Evolutionary conservation across 192 early-diverging fungal genomes (phyloP).

Genomic region (Gonapodya prolifera): DNA sequence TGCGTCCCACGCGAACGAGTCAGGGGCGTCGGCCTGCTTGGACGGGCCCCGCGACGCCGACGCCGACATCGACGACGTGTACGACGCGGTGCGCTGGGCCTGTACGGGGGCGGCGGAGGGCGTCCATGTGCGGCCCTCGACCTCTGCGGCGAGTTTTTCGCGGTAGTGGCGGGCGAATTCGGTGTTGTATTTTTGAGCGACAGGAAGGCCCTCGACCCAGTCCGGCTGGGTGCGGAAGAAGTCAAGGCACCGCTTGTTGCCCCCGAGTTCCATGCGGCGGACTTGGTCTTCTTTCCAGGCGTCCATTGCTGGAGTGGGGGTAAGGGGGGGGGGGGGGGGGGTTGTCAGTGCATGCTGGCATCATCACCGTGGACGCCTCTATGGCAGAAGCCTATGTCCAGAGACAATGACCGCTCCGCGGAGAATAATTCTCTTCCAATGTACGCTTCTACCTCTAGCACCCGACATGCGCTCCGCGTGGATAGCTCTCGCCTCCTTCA

Average conservation of each 20-base stretch:
- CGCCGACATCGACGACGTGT: not conserved
- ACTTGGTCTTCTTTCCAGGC: conserved; percentile 91
- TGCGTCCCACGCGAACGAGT: not conserved
- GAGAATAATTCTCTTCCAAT: no score
- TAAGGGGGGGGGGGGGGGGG: no score
- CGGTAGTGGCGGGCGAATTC: conserved; percentile 75
- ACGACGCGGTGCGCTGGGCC: not conserved
- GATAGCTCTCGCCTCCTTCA: no score
- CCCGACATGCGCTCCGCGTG: no score
- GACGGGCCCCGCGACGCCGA: not conserved
- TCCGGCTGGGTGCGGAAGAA: conserved; percentile 78
- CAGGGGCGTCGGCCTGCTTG: not conserved
- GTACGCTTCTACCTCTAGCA: no score
- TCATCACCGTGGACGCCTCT: no score
- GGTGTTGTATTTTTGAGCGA: conserved; percentile 78
- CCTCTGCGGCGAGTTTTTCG: conserved; percentile 70
- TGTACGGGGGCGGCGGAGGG: conserved; percentile 12
- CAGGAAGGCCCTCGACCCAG: conserved; percentile 56
- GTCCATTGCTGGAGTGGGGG: conserved; percentile 76
- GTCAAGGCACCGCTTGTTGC: conserved; percentile 69
- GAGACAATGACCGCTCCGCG: no score
- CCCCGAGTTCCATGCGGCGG: conserved; percentile 86
- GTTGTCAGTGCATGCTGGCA: no score
- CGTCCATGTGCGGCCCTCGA: conserved; percentile 44
- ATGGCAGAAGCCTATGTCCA: no score